These are phyloP conservation scores for Hygrophila difformis DNA, from an alignment of 257 asterid genomes.

Conservation along the genomic window DNA sequence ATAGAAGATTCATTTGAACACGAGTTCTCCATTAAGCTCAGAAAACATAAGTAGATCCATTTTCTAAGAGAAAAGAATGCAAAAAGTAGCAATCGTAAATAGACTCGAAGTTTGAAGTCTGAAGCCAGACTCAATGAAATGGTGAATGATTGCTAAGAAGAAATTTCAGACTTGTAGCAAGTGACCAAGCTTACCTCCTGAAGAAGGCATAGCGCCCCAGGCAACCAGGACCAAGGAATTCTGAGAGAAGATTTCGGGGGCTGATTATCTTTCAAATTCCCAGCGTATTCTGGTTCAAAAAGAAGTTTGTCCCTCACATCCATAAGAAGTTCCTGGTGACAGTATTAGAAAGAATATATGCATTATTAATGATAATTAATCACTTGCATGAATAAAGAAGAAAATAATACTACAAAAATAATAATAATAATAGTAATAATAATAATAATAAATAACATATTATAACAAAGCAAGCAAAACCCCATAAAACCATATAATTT, in stretches of 20 bases:
- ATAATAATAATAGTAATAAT: neutral
- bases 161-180: conserved; percentile 11
- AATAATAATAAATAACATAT: too few relatives aligned
- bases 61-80: conserved; percentile 8
- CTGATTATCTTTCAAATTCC: conserved; percentile 66
- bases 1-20: conserved; percentile 4
- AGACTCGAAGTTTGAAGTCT: neutral
- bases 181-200: conserved; percentile 60
- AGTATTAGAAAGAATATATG: conserved; percentile 12
- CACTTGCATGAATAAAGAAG: neutral
- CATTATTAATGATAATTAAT: conserved; percentile 10
- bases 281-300: conserved; percentile 95
- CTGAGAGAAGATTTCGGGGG: conserved; percentile 79
- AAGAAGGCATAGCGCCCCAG: conserved; percentile 94
- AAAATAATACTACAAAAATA: conserved; percentile 1
- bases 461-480: too few relatives aligned
- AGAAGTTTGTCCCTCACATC: conserved; percentile 97
- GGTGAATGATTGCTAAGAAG: conserved; percentile 11
- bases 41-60: conserved; percentile 8
- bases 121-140: conserved; percentile 4
- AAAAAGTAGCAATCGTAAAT: conserved; percentile 8
- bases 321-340: conserved; percentile 68
- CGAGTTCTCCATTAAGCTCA: conserved; percentile 15
- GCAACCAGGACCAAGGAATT: conserved; percentile 90
- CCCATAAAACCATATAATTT: conserved; percentile 9